phyloP scores from a whole-genome alignment of 1,284 basidiomycete genomes.

The Austroboletus novae-zelandiae region DNA sequence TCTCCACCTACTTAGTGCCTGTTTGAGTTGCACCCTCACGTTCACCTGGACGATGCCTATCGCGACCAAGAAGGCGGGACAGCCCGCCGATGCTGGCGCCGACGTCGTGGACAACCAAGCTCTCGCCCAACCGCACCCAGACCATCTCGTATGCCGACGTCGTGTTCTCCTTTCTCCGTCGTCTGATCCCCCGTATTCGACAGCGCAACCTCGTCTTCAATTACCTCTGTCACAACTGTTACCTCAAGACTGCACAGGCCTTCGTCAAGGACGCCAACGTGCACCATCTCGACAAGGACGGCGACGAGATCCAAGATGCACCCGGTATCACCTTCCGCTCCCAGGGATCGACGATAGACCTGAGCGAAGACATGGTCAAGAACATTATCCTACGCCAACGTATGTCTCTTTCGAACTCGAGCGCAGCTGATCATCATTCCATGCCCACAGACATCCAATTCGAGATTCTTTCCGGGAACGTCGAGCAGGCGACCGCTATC shows the following conservation, averaged over 20 bases:
- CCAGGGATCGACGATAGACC: conserved; percentile 27
- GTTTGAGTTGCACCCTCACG: neutral
- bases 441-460: conserved; percentile 55
- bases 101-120: conserved; percentile 17
- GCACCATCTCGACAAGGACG: conserved; percentile 61
- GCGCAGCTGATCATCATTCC: neutral
- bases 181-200: conserved; percentile 3
- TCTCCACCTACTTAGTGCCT: neutral
- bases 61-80: conserved; percentile 20
- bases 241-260: conserved; percentile 65
- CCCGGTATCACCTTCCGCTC: neutral
- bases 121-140: conserved; percentile 23
- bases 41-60: conserved; percentile 18
- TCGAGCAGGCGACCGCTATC: conserved; percentile 65
- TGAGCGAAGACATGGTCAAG: conserved; percentile 44
- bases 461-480: conserved; percentile 64
- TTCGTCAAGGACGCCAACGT: conserved; percentile 67
- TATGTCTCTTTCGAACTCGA: conserved; percentile 31
- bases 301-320: conserved; percentile 50
- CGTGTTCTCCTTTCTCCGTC: neutral
- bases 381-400: conserved; percentile 57
- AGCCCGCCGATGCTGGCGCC: conserved; percentile 2
- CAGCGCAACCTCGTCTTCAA: conserved; percentile 77
- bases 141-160: conserved; percentile 26
- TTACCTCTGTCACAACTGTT: conserved; percentile 76